These are phyloP conservation scores for Polygonum aviculare DNA, from an alignment of 148 eudicot species.

Conservation along the genomic window DNA sequence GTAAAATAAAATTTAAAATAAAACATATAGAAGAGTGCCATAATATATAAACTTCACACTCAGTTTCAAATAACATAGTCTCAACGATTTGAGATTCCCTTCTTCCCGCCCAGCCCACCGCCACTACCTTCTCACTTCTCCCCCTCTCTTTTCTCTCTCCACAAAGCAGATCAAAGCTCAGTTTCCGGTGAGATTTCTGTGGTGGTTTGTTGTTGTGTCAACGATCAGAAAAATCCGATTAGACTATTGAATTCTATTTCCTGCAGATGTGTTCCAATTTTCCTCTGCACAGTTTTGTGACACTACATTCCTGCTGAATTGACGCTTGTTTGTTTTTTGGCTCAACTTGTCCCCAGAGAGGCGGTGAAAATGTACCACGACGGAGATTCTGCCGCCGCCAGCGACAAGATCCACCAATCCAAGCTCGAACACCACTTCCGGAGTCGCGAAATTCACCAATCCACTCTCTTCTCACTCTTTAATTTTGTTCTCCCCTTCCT, in stretches of 20 bases:
- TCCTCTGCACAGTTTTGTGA: neutral
- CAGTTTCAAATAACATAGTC: neutral
- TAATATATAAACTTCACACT: neutral
- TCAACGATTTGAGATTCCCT: neutral
- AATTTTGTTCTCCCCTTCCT: neutral
- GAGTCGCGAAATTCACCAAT: neutral
- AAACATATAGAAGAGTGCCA: neutral
- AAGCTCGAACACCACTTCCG: neutral
- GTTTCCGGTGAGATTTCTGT: neutral
- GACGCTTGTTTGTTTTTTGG: neutral
- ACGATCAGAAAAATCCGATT: neutral
- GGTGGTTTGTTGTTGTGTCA: neutral
- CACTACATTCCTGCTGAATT: neutral
- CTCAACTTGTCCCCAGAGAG: neutral
- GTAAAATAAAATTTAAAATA: neutral
- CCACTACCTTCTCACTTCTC: neutral
- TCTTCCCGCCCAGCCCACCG: neutral
- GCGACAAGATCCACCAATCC: neutral
- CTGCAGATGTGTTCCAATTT: neutral
- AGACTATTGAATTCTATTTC: neutral
- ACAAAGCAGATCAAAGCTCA: neutral
- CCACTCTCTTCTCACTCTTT: slow-evolving; percentile 9
- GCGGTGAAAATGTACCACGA: neutral
- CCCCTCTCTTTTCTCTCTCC: neutral
- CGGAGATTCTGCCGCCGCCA: neutral